These are phyloP conservation scores for Platismatia glauca DNA, from an alignment of 495 filamentous ascomycete genomes.

Conservation along the genomic window DNA sequence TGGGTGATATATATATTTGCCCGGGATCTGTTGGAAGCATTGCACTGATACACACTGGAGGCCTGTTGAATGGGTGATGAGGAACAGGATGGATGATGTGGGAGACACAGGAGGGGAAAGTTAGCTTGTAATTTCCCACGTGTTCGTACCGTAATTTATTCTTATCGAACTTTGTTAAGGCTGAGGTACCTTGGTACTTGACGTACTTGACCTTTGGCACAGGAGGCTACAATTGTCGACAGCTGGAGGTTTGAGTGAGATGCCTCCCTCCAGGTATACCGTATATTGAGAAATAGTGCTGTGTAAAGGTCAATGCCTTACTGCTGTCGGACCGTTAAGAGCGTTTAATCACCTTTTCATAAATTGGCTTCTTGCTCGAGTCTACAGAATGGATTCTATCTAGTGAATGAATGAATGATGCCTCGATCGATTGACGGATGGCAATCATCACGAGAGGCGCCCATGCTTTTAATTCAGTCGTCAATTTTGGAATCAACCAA, in stretches of 20 bases:
- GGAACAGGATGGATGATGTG: background rate
- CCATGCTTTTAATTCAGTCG: background rate
- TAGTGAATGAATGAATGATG: background rate
- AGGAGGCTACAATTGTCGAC: too few relatives aligned
- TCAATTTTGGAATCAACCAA: background rate
- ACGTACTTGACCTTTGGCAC: background rate
- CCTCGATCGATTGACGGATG: background rate
- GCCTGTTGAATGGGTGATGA: background rate
- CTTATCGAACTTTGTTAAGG: background rate
- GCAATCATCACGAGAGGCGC: background rate
- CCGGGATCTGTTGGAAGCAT: background rate
- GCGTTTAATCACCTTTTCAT: too few relatives aligned
- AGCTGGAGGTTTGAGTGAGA: too few relatives aligned
- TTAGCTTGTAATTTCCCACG: background rate
- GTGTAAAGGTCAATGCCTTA: too few relatives aligned
- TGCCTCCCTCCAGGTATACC: too few relatives aligned
- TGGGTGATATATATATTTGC: background rate
- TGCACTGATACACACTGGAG: background rate
- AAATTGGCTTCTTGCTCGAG: too few relatives aligned
- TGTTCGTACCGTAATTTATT: conserved; percentile 9
- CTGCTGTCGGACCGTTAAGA: too few relatives aligned
- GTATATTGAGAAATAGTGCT: too few relatives aligned
- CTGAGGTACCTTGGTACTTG: background rate
- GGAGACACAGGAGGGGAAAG: background rate
- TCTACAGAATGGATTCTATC: too few relatives aligned